A percentile compares a stretch with the other conserved stretches of the same genome.
phyloP scores from a whole-genome alignment of 2,329 filamentous ascomycete species.

The Fusarium sp. region DNA sequence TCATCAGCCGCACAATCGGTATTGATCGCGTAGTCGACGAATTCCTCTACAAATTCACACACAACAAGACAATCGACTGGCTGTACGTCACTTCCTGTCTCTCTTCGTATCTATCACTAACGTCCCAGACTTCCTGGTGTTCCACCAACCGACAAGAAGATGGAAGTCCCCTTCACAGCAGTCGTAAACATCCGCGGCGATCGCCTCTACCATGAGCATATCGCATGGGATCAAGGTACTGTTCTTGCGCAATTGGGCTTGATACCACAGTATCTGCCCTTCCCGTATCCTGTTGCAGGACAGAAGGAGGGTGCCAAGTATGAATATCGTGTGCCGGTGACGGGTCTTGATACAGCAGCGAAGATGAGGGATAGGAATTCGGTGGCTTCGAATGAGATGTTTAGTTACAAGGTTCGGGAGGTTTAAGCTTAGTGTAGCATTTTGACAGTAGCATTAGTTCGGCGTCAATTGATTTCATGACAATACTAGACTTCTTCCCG shows the following conservation, averaged over 20 bases:
- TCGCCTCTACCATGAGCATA: conserved; percentile 71
- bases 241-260: conserved; percentile 68
- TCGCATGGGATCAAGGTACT: conserved; percentile 74
- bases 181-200: conserved; percentile 72
- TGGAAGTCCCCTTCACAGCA: conserved; percentile 68
- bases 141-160: conserved; percentile 61
- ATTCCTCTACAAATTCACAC: conserved; percentile 72
- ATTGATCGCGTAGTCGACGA: conserved; percentile 78
- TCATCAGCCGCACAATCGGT: conserved; percentile 76
- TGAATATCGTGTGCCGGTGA: conserved; percentile 47
- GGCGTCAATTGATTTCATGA: background rate
- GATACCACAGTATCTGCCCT: conserved; percentile 68
- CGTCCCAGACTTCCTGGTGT: conserved; percentile 58
- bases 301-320: conserved; percentile 37
- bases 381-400: conserved; percentile 47
- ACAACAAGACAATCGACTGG: conserved; percentile 72
- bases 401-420: conserved; percentile 38
- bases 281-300: conserved; percentile 62
- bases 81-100: conserved; percentile 55
- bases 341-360: conserved; percentile 43
- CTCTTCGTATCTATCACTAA: background rate
- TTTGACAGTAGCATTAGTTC: background rate
- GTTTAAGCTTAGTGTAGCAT: conserved; percentile 15
- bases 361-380: conserved; percentile 47
- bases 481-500: background rate